Base-by-base conservation (phyloP, 1,284 basidiomycete genomes). In the Coniferiporia weirii region DNA sequence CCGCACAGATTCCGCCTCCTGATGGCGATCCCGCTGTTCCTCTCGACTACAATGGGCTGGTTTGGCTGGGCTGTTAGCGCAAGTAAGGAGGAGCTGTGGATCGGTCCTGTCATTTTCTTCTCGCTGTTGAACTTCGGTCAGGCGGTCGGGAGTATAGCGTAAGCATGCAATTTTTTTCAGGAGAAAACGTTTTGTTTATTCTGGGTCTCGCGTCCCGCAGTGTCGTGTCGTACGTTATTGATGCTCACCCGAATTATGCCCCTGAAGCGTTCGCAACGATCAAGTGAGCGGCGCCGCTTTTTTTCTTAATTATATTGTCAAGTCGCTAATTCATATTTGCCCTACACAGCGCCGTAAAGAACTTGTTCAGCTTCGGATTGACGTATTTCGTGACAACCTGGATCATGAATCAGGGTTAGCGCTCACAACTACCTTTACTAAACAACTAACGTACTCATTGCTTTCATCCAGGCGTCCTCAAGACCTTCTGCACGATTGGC, bases 61-160 rank as follows among this genome's bases (percentile, higher is more conserved):
- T 64, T 63, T 45, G 63, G 63, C 13, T 64, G 63, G 63, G 63
- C 63, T 1, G 56, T 64, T 15, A 63, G 59, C 40, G 64, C 64
- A 36, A 47, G 64, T 44, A 34, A 32, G 8, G 34, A 58, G 52
- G 53, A 64, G 43, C 54, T 56, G 1, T 66, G 65, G 64, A 66
- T 66, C 15, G 64, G 57, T 1, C 65, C 65, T 17, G 64, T 54
- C 12, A 62, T 66, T 15, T 66, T 66, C 47, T 64, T 62, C 38
- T 64, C 59, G n/a, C 54, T 64, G 6, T 35, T 64, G 4, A 64
- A 63, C 38, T 66, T 66, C 36, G 65, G 64, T 8, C 61, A 60
- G 34, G 52, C 59, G 9, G 27, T 56, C 4, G 34, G 17, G 52
- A 27, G 27, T 55, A 46, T 63, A 54, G 53, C 54, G 57, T 52